phyloP scores from a whole-genome alignment of 257 asterid genomes.

The Henckelia pumila region DNA sequence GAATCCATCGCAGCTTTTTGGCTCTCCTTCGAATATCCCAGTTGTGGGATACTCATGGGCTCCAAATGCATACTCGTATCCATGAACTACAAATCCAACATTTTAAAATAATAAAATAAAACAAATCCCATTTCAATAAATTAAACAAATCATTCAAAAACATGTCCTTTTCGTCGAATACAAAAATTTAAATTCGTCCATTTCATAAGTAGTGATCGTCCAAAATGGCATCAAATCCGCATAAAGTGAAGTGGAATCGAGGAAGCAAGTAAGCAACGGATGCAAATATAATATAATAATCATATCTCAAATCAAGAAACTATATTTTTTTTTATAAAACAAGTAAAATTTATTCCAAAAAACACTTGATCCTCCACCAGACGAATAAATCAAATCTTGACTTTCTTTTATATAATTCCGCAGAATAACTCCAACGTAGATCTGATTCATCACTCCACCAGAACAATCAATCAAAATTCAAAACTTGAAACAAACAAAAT shows the following conservation, averaged over 20 bases:
- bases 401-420: background rate
- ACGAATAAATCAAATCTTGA: background rate
- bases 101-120: too few species aligned
- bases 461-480: background rate
- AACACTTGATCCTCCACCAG: too few species aligned
- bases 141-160: background rate
- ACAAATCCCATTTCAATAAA: conserved; percentile 12
- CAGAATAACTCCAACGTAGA: conserved; percentile 16
- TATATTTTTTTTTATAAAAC: too few species aligned
- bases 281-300: background rate
- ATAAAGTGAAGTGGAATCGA: too few species aligned
- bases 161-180: too few species aligned
- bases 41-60: conserved; percentile 62
- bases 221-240: too few species aligned
- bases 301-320: background rate
- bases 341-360: too few species aligned
- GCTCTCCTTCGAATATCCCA: conserved; percentile 64
- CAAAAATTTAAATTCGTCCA: too few species aligned
- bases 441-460: conserved; percentile 20
- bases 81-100: conserved; percentile 40
- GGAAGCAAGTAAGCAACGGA: too few species aligned
- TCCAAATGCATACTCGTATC: conserved; percentile 69
- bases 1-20: conserved; percentile 55
- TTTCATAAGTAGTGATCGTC: too few species aligned
- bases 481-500: background rate